These are phyloP conservation scores for Nyssa sinensis DNA, from an alignment of 148 eudicot species.

Conservation along the genomic window DNA sequence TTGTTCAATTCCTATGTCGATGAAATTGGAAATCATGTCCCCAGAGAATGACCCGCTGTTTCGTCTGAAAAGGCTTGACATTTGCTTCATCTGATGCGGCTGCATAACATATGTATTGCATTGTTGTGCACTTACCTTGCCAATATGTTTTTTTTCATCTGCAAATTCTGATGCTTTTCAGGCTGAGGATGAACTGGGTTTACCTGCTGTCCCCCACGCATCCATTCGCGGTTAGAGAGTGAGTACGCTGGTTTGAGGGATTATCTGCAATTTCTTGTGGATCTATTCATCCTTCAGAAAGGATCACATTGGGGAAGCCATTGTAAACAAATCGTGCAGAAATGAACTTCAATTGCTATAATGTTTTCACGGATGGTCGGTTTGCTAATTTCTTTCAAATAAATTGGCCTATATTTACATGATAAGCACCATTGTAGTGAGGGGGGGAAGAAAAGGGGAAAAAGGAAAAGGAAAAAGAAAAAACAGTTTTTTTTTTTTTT, in stretches of 20 bases:
- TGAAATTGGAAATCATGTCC: background rate
- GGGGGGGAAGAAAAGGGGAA: too few relatives aligned
- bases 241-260: background rate
- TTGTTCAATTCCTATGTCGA: background rate
- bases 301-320: background rate
- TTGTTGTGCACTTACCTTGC: background rate
- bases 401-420: background rate
- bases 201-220: slow-evolving; percentile 86
- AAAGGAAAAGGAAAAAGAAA: too few relatives aligned
- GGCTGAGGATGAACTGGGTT: slow-evolving; percentile 80
- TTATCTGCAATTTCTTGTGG: background rate
- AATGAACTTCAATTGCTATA: background rate
- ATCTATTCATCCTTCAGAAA: background rate
- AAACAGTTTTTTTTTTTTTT: too few relatives aligned
- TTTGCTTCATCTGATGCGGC: too few relatives aligned
- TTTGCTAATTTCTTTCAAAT: background rate
- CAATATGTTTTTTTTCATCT: too few relatives aligned
- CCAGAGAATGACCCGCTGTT: too few relatives aligned
- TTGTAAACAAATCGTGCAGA: slow-evolving; percentile 1
- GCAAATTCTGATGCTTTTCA: slow-evolving; percentile 29
- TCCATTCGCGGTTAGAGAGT: slow-evolving; percentile 66
- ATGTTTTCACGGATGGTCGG: too few relatives aligned
- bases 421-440: background rate
- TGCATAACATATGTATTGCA: background rate
- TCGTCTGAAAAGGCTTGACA: too few relatives aligned